Evolutionary conservation across 352 stramenopile species (phyloP).

Genomic region (Globisporangium cederbergense): DNA sequence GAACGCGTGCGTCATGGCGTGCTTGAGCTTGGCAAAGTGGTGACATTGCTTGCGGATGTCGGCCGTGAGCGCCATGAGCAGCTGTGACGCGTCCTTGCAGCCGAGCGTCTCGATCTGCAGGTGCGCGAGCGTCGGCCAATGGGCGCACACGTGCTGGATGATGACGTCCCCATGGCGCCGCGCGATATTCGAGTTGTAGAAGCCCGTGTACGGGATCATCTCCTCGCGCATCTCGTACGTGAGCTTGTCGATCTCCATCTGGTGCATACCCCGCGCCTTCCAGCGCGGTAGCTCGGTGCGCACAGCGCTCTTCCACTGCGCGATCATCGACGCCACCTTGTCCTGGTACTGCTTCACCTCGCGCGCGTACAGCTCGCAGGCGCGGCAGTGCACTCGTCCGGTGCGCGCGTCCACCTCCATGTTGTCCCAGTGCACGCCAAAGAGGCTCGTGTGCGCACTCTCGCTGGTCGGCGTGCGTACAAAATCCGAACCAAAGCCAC

Average conservation of each 20-base stretch:
- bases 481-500: conserved; percentile 14
- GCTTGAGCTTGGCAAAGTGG: conserved; percentile 49
- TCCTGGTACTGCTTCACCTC: conserved; percentile 44
- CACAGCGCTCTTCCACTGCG: conserved; percentile 39
- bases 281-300: conserved; percentile 28
- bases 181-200: conserved; percentile 53
- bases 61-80: conserved; percentile 40
- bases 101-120: conserved; percentile 43
- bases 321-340: conserved; percentile 40
- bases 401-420: conserved; percentile 36
- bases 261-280: conserved; percentile 49
- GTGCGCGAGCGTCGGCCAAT: conserved; percentile 38
- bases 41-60: conserved; percentile 57
- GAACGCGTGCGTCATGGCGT: conserved; percentile 44
- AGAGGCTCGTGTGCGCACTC: conserved; percentile 36
- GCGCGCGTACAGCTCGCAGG: conserved; percentile 43
- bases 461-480: conserved; percentile 2
- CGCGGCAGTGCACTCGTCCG: conserved; percentile 29
- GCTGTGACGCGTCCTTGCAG: conserved; percentile 38
- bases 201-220: conserved; percentile 56
- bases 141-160: conserved; percentile 51
- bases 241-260: conserved; percentile 57
- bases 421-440: conserved; percentile 65
- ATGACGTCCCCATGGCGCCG: conserved; percentile 54
- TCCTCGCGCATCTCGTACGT: conserved; percentile 57